A percentile compares a stretch with the other conserved stretches of the same genome.
phyloP scores from a whole-genome alignment of 176 grass and related monocot genomes.

The Triticum timopheevii region DNA sequence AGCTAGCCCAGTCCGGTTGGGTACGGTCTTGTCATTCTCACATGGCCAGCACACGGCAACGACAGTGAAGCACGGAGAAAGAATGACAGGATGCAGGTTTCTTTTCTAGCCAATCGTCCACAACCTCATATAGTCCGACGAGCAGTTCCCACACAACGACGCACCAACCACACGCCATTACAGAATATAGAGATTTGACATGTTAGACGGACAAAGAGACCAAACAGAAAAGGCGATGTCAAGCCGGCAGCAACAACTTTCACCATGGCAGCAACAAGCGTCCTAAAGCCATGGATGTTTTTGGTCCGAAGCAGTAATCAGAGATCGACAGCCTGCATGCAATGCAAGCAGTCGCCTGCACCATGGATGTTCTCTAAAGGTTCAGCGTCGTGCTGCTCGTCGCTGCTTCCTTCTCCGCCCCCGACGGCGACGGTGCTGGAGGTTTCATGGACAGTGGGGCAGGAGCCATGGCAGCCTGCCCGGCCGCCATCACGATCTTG shows the following conservation, averaged over 20 bases:
- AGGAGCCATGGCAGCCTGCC: not conserved
- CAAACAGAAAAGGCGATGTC: slow-evolving; percentile 10
- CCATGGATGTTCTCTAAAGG: not conserved
- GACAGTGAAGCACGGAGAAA: too few species aligned
- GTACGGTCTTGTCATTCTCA: too few species aligned
- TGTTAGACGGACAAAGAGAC: not conserved
- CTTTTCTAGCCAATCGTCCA: not conserved
- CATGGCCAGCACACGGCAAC: too few species aligned
- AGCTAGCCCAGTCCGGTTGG: too few species aligned
- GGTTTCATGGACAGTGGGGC: slow-evolving; percentile 19
- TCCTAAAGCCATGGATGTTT: not conserved
- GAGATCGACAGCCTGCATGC: not conserved
- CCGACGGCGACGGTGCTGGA: slow-evolving; percentile 7
- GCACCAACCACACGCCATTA: not conserved
- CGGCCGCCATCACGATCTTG: slow-evolving; percentile 12
- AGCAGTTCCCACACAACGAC: not conserved
- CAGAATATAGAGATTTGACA: not conserved
- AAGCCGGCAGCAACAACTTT: not conserved
- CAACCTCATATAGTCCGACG: not conserved
- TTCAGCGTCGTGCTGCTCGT: slow-evolving; percentile 21
- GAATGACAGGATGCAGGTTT: not conserved
- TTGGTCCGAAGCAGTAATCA: slow-evolving; percentile 5
- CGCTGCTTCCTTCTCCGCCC: not conserved
- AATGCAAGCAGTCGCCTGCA: not conserved
- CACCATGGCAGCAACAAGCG: slow-evolving; percentile 17